Evolutionary conservation across 129 eudicot genomes (phyloP), one percentile per base, ranked within the genome.

Genomic region (Lonicera japonica): DNA sequence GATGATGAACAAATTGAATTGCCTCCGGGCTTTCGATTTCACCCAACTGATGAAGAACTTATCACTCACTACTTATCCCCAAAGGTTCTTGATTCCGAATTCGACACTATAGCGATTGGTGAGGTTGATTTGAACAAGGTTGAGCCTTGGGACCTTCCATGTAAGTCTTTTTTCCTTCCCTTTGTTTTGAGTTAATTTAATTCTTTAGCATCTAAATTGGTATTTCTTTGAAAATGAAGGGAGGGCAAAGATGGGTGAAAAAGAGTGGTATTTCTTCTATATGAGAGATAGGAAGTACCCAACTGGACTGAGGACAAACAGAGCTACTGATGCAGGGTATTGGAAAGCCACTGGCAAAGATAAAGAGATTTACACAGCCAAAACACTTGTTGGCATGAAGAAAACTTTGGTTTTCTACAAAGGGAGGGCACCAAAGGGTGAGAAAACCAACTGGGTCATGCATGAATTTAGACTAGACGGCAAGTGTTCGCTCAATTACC

Each of bases 101-200:
- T 84, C 34, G 20, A 18, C 0, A 70, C 95, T 11, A 58, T 4
- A 21, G 97, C 90, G 4, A 84, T 91, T 13, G 97, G 94, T 4
- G 97, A 84, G 43, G 97, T 87, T 25, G 95, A 91, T 80, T 76
- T 91, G 72, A 91, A 91, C 70, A 84, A 87, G 77, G 89, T 84
- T 9, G 97, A 91, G 58, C 95, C 97, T 51, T 91, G 97, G 97
- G 97, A 91, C 63, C 77, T 89, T 66, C 97, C 97, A 23, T 80
- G 97, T 89, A 65, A 72, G 80, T 56, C 36, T 25, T 68, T 21
- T 52, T 3, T 58, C 14, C 48, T 46, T 59, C 5, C 51, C 48
- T 36, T 70, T 54, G 21, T 24, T 57, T 0, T 8, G 5, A 36
- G n/a, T 11, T n/a, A 51, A 43, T 1, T 9, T 25, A 56, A 56